Evolutionary conservation across 306 rosid genomes (phyloP), one percentile per base, ranked within the genome.

Genomic region (Datisca glomerata): DNA sequence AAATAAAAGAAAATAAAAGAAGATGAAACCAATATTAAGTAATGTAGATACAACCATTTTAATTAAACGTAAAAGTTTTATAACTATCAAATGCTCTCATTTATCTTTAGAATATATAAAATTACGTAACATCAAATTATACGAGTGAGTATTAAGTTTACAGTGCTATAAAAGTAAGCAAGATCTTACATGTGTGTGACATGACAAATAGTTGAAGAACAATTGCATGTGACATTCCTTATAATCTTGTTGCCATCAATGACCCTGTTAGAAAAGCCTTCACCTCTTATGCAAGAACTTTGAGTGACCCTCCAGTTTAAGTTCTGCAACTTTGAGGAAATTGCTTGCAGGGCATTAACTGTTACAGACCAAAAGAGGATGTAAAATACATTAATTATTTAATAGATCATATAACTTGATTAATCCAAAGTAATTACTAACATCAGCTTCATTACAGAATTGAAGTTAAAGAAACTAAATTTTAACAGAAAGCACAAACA

Each of bases 211-310:
- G 68, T 41, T 21, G 51, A 38, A n/a, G n/a, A n/a, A 46, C 92
- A 84, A 39, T 66, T 5, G 47, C 94, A 84, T 0, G 61, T 73
- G 38, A 79, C 69, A 50, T 61, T 74, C 46, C 71, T 68, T 0
- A 23, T 7, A 1, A 25, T 12, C 5, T 35, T n/a, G 1, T 20
- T 0, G 0, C 18, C 33, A 3, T 1, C 7, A 1, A 16, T 14
- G 0, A 2, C 0, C n/a, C 2, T 8, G n/a, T 19, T 49, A 7
- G 16, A 13, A 8, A 83, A 54, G 22, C 67, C 67, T 40, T 8
- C 35, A 3, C 20, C 52, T 0, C 4, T 50, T 2, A 8, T 50
- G 56, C 91, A 83, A 6, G 79, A 72, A 51, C 40, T 45, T 17
- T 43, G 38, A 17, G 55, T 57, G 16, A 75, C 53, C 7, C 39